Evolutionary conservation across 306 rosid genomes (phyloP), one percentile per base, ranked within the genome.

Genomic region (Acmispon strigosus): DNA sequence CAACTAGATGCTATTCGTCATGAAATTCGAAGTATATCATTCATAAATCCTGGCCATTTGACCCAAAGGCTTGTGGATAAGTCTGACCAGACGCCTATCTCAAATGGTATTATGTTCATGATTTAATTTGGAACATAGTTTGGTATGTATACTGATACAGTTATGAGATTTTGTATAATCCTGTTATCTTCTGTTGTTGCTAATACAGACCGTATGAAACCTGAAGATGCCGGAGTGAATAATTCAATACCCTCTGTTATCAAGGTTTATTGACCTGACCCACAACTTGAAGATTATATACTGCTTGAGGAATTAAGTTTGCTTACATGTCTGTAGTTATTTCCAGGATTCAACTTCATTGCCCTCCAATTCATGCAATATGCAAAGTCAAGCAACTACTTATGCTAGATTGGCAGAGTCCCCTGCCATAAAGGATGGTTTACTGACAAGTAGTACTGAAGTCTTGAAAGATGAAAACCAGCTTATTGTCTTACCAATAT

Each of bases 1-100:
- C 96, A 93, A 53, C 73, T 93, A 42, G 97, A 93, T 59, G 92
- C 96, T 20, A 90, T 93, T 82, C 91, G 87, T 58, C 80, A 88
- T 76, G 98, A 90, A 80, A 85, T 93, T 14, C 84, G 92, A 72
- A 85, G 88, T 48, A 49, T 88, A 32, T 87, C 96, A 8, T 17
- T 87, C 3, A 73, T 90, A 15, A 90, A 83, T 75, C 88, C 97
- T 7, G 88, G 87, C 37, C 96, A 90, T 34, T 13, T 85, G 93
- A 87, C 97, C 18, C 82, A 80, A 51, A 83, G 76, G 73, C 74
- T 84, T 65, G 76, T 81, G 76, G 96, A 90, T 59, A 78, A 83
- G 76, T 66, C 77, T 74, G 84, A 65, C 56, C 77, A 48, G 27
- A n/a, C 65, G 22, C 62, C 79, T 67, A 6, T 42, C 15, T n/a